Percentiles rank a stretch among this genome's conserved stretches.
Conservation (phyloP, 805 yeast species). For the Lipomyces spencermartinsiae region DNA sequence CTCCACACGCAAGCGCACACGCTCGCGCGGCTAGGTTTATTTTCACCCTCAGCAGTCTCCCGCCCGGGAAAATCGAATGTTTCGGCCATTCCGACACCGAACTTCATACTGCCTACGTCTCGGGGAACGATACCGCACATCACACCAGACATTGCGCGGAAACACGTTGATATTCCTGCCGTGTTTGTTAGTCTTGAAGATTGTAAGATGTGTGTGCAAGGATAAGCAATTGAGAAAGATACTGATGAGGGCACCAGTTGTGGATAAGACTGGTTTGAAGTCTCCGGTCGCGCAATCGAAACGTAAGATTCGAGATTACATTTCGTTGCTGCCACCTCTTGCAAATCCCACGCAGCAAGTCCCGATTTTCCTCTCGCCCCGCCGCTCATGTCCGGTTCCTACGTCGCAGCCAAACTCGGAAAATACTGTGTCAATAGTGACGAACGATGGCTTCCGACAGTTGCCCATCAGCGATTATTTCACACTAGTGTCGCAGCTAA, state of each 20-base stretch:
- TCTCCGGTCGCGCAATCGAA: constrained; percentile 27
- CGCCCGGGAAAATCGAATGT: neutral
- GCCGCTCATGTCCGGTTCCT: constrained; percentile 45
- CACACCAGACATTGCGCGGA: constrained; percentile 50
- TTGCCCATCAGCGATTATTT: constrained; percentile 41
- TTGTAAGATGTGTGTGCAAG: constrained; percentile 33
- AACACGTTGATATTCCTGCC: constrained; percentile 39
- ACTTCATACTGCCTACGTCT: constrained; percentile 45
- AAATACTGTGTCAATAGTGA: constrained; percentile 45
- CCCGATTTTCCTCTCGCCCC: constrained; percentile 43
- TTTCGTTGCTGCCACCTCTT: constrained; percentile 43
- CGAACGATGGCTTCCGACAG: constrained; percentile 48
- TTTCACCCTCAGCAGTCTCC: constrained; percentile 14
- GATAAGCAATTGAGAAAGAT: neutral
- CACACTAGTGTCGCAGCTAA: constrained; percentile 38
- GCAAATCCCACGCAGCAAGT: constrained; percentile 11
- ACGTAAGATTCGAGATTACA: constrained; percentile 30
- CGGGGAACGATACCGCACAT: constrained; percentile 53
- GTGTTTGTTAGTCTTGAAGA: constrained; percentile 49
- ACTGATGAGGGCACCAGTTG: constrained; percentile 31
- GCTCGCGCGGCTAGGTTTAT: constrained; percentile 13
- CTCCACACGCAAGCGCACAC: constrained; percentile 10
- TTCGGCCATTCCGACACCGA: constrained; percentile 30
- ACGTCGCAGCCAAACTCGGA: constrained; percentile 47
- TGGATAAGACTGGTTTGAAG: constrained; percentile 43